Conservation (phyloP, 345 rosid genomes). For the Physaria fendleri region DNA sequence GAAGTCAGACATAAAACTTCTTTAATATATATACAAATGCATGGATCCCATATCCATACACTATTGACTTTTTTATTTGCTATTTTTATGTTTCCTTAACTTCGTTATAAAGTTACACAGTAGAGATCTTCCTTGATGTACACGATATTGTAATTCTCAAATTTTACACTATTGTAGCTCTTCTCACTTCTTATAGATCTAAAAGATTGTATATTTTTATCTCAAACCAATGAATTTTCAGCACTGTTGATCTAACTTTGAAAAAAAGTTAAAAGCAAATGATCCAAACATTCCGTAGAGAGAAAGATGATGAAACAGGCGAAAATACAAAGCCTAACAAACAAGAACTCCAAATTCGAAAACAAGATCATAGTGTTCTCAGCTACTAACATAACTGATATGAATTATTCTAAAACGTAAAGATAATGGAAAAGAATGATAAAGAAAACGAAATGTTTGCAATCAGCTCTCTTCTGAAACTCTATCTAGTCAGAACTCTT, state of each 20-base stretch:
- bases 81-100: too few species aligned
- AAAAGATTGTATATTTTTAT: background rate
- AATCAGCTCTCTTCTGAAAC: constrained; percentile 36
- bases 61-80: too few species aligned
- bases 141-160: background rate
- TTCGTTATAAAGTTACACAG: background rate
- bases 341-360: constrained; percentile 29
- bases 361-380: constrained; percentile 33
- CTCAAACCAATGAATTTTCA: background rate
- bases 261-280: background rate
- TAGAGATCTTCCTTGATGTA: constrained; percentile 16
- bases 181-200: background rate
- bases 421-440: constrained; percentile 18
- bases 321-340: constrained; percentile 12
- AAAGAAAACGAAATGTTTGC: constrained; percentile 33
- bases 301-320: constrained; percentile 12
- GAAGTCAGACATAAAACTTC: too few species aligned
- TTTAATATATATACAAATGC: too few species aligned
- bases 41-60: too few species aligned
- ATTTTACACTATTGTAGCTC: background rate
- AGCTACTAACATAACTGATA: constrained; percentile 32
- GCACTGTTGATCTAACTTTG: background rate
- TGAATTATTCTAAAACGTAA: constrained; percentile 32
- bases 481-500: constrained; percentile 28
- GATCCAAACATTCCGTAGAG: background rate